Conservation (phyloP, 345 rosid species). For the Eucalyptus tenuipes region DNA sequence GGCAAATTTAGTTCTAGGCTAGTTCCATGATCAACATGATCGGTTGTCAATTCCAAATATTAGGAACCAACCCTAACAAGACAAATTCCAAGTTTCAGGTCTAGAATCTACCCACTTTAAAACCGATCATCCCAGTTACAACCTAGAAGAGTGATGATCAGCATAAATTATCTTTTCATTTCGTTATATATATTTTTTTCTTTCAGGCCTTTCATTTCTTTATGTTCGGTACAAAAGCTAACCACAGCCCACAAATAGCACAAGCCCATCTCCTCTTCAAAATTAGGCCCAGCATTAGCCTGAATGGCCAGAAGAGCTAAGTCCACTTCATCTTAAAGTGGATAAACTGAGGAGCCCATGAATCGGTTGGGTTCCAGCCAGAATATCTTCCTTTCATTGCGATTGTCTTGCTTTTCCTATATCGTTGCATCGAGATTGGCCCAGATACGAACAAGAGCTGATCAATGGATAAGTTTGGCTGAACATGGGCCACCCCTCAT, state of each 20-base stretch:
- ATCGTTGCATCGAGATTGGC: not conserved
- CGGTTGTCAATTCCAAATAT: not conserved
- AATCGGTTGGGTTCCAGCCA: not conserved
- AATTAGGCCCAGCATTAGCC: not conserved
- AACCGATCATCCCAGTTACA: not conserved
- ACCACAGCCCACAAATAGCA: not conserved
- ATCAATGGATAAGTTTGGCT: not conserved
- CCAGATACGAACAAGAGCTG: not conserved
- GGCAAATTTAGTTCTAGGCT: not conserved
- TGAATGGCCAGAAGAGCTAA: not conserved
- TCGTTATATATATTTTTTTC: not conserved
- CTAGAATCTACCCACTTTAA: not conserved
- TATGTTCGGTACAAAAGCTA: not conserved
- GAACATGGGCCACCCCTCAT: not conserved
- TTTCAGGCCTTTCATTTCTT: not conserved
- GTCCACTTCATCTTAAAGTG: not conserved
- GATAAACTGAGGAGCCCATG: not conserved
- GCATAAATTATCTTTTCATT: not conserved
- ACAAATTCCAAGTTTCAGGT: not conserved
- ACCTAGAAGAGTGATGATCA: not conserved
- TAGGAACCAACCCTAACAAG: not conserved
- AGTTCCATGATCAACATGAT: not conserved
- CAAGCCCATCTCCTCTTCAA: not conserved
- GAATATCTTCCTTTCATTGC: not conserved
- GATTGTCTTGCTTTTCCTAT: not conserved